Evolutionary conservation across 2,329 filamentous ascomycete species (phyloP).

Genomic region (Endothia cerciana): DNA sequence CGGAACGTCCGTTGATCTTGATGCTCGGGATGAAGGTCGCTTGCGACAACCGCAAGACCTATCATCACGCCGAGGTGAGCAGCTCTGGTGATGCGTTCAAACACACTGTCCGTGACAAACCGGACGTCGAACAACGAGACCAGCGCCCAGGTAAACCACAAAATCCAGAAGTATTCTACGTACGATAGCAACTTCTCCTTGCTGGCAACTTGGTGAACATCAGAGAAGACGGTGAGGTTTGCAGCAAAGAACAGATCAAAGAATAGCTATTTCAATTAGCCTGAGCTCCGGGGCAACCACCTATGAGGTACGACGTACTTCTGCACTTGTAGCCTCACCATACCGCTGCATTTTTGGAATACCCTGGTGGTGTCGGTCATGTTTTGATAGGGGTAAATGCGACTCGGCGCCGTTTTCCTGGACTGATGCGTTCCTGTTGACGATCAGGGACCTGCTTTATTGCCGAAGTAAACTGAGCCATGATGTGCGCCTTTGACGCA

Average conservation of each 20-base stretch:
- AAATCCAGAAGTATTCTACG: constrained; percentile 48
- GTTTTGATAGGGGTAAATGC: neutral
- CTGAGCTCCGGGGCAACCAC: neutral
- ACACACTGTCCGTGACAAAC: constrained; percentile 66
- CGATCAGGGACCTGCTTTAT: too few species aligned
- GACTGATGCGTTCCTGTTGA: neutral
- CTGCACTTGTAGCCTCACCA: constrained; percentile 5
- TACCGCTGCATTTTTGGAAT: neutral
- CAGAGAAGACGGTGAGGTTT: constrained; percentile 28
- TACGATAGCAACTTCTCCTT: constrained; percentile 40
- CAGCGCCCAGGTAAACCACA: constrained; percentile 73
- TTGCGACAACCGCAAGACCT: constrained; percentile 65
- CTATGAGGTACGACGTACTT: neutral
- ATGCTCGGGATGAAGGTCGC: constrained; percentile 45
- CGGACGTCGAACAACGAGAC: constrained; percentile 68
- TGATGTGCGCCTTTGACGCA: too few species aligned
- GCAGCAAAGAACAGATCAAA: constrained; percentile 16
- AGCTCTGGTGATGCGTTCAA: constrained; percentile 60
- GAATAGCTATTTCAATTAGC: constrained; percentile 19
- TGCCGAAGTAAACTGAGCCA: too few species aligned
- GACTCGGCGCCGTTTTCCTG: neutral
- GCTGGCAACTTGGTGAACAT: constrained; percentile 39
- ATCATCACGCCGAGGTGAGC: constrained; percentile 67
- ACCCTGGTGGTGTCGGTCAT: neutral
- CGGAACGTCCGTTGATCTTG: constrained; percentile 45